A percentile compares a stretch with the other conserved stretches of the same genome.
Conservation (phyloP, 352 stramenopile genomes). For the Globisporangium camurandrum region DNA sequence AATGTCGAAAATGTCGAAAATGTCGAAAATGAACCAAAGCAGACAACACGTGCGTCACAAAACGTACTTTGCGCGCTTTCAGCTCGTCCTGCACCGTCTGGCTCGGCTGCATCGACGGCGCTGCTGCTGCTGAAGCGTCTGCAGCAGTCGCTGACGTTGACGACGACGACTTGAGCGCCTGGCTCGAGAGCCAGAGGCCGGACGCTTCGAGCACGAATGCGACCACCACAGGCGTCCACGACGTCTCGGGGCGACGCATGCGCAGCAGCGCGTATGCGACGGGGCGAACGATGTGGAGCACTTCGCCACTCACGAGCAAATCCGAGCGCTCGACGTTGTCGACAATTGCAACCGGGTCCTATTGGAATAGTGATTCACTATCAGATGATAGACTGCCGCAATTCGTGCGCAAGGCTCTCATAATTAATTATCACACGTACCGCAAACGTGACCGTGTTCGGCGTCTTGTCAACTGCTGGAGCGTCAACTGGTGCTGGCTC, state of each 20-base stretch:
- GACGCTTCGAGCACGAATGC: conserved; percentile 54
- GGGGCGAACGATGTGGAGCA: conserved; percentile 73
- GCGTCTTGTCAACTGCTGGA: conserved; percentile 5
- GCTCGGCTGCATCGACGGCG: conserved; percentile 15
- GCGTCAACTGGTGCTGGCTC: conserved; percentile 19
- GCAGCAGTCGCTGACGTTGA: too few relatives aligned
- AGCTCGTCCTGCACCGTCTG: conserved; percentile 54
- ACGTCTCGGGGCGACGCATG: conserved; percentile 40
- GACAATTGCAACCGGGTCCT: conserved; percentile 46
- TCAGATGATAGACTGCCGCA: too few relatives aligned
- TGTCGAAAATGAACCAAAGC: neutral
- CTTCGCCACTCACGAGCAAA: conserved; percentile 50
- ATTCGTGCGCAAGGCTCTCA: too few relatives aligned
- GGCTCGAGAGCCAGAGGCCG: conserved; percentile 47
- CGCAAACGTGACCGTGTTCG: conserved; percentile 51
- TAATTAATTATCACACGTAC: conserved; percentile 16
- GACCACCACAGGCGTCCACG: conserved; percentile 50
- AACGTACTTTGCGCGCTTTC: conserved; percentile 49
- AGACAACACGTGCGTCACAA: neutral
- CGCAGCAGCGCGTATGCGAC: conserved; percentile 65
- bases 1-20: neutral
- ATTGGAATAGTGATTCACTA: too few relatives aligned
- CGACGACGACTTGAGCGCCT: conserved; percentile 44
- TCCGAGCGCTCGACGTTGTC: conserved; percentile 26
- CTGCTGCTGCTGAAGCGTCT: too few relatives aligned